A percentile compares a stretch with the other conserved stretches of the same genome.
These are phyloP conservation scores for Anthracocystis panici-leucophaei DNA, from an alignment of 1,284 basidiomycete species.

Conservation along the genomic window DNA sequence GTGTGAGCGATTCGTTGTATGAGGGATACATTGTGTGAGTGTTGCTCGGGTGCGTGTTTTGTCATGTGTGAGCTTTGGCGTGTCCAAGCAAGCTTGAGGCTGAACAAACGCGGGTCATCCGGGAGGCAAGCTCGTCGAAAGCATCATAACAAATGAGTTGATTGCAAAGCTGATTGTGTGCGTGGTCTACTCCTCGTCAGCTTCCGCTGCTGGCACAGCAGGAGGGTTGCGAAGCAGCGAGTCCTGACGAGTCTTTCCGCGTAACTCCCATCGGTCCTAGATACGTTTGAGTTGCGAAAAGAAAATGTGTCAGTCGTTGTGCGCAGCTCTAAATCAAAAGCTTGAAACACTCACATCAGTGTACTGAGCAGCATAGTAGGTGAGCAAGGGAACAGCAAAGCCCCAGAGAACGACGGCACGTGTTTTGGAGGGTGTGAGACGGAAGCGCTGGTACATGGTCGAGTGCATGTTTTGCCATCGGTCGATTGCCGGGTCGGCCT, in stretches of 20 bases:
- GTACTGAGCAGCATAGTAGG: slow-evolving; percentile 50
- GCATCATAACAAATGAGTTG: background rate
- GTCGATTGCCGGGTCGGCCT: slow-evolving; percentile 66
- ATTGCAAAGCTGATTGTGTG: slow-evolving; percentile 10
- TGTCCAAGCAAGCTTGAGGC: too few species aligned
- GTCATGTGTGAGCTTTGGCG: too few species aligned
- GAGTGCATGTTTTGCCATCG: slow-evolving; percentile 67
- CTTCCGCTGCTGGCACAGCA: slow-evolving; percentile 23
- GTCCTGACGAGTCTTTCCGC: slow-evolving; percentile 57
- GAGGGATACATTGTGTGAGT: too few species aligned
- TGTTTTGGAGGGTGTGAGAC: slow-evolving; percentile 56
- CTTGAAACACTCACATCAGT: slow-evolving; percentile 54
- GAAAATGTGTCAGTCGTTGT: background rate
- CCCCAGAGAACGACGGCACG: slow-evolving; percentile 55
- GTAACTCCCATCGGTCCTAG: slow-evolving; percentile 58
- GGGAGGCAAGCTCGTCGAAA: too few species aligned
- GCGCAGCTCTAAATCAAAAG: background rate
- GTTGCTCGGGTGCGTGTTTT: too few species aligned
- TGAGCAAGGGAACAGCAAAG: slow-evolving; percentile 51
- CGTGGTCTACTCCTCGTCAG: slow-evolving; percentile 30
- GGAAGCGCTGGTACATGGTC: slow-evolving; percentile 67
- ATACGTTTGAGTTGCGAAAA: background rate
- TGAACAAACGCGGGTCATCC: too few species aligned
- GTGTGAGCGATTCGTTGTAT: too few species aligned
- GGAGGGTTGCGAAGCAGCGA: slow-evolving; percentile 49